Evolutionary conservation across 176 grass and related monocot species (phyloP), one percentile per base, ranked within the genome.

Genomic region (Carex scoparia): DNA sequence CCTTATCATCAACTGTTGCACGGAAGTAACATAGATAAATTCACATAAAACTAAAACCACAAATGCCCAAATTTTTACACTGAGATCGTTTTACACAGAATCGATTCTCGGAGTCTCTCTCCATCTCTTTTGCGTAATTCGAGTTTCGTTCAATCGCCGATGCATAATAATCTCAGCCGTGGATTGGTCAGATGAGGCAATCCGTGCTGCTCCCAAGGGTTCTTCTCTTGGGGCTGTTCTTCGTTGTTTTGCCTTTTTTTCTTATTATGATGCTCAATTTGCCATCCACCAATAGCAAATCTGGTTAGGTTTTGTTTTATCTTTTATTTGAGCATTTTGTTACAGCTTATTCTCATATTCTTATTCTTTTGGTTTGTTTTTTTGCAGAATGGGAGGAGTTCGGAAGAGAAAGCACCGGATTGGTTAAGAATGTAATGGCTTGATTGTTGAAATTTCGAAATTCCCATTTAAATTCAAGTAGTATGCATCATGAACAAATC

Each of bases 341-440:
- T 62, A 32, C 53, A 60, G 2, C 19, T 49, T 83, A 2, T 49
- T 16, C 14, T 63, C 14, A 5, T 75, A 19, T 75, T 75, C 18
- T 31, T 75, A 51, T 46, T 60, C 32, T 7, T 40, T 16, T 33
- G 76, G n/a, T 64, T 69, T 85, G 30, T 69, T 84, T 15, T 32
- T 32, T 51, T 83, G 48, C 79, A 89, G 88, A 6, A 32, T 31
- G 66, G 84, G 56, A 86, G 42, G 61, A 70, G 46, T 79, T 79
- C 7, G 58, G 51, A 85, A 46, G 80, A 42, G 84, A 69, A 55
- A 49, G 68, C 79, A 61, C 69, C 32, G 40, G 58, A 54, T 86
- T 86, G 59, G 69, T 89, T 65, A 89, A 79, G 60, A 86, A 84
- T 79, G 58, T 86, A 63, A 78, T 85, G 61, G 48, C 44, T 71